Evolutionary conservation across 1,284 basidiomycete genomes (phyloP).

Genomic region (Phaffia rhodozyma): DNA sequence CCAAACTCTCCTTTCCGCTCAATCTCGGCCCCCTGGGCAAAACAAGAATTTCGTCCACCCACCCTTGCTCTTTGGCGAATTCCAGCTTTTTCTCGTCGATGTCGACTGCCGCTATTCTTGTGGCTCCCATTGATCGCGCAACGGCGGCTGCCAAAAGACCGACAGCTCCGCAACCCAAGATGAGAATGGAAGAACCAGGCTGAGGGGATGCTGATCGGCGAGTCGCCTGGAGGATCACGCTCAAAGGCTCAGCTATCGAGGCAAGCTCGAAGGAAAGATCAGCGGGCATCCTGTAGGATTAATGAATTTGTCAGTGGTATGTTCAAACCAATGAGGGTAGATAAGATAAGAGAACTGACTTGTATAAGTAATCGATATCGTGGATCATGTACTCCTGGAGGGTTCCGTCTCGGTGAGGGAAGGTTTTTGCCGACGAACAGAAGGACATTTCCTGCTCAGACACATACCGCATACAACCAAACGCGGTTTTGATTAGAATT

Average conservation of each 20-base stretch:
- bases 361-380: conserved; percentile 69
- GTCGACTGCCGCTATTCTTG: conserved; percentile 64
- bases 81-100: conserved; percentile 68
- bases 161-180: conserved; percentile 84
- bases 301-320: neutral
- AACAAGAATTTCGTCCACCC: conserved; percentile 60
- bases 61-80: conserved; percentile 60
- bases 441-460: conserved; percentile 57
- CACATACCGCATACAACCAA: neutral
- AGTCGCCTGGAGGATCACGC: conserved; percentile 73
- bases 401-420: conserved; percentile 86
- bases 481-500: neutral
- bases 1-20: conserved; percentile 51
- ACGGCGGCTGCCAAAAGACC: conserved; percentile 76
- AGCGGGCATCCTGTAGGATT: conserved; percentile 54
- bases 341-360: conserved; percentile 44
- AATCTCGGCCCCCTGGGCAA: conserved; percentile 43
- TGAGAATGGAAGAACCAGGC: conserved; percentile 56
- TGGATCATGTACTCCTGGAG: conserved; percentile 80
- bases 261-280: conserved; percentile 62
- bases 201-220: conserved; percentile 50
- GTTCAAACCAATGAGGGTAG: neutral
- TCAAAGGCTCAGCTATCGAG: conserved; percentile 80
- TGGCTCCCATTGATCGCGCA: conserved; percentile 57
- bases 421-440: conserved; percentile 76